Base-by-base conservation (phyloP, 129 eudicot species). In the Tagetes erecta region DNA sequence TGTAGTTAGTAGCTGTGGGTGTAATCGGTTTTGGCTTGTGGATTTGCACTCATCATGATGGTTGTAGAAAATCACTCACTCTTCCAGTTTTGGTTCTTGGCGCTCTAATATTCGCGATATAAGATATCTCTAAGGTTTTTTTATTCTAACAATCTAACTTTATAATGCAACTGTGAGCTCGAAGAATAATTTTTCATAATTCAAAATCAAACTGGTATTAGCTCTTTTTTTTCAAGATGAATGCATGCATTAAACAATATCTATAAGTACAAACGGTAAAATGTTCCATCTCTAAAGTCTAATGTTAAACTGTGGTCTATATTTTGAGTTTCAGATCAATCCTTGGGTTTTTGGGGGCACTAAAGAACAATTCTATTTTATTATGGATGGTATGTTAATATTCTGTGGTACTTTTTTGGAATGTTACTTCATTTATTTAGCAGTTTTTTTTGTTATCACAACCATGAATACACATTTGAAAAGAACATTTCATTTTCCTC, bases 81-180 rank as follows among this genome's bases (percentile, higher is more conserved):
- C 86, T 93, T 65, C 98, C 98, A 1, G 88, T 93, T 77, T 72
- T 93, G 60, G 95, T 91, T 70, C 92, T 93, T 78, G 98, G 98
- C 8, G 88, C 84, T 27, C 30, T 84, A 71, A 90, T 93, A 71
- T 88, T 93, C 33, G 59, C 84, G 52, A 80, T 93, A 96, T 93
- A 82, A 73, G 86, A 34, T 78, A 66, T 67, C 31, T 53, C 47
- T 30, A 56, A 46, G 64, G 3, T 66, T 41, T n/a, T 67, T 71
- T 60, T 45, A 14, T 33, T 53, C 8, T 55, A 49, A 36, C n/a
- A 6, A 76, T 70, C 46, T 3, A 14, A 41, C 37, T 39, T 38
- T 45, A 34, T 65, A 66, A 55, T 35, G 40, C 67, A 37, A 33
- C 53, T 65, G 33, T 52, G 33, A 66, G 46, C 42, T 65, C 42